Base-by-base conservation (phyloP, 2,329 filamentous ascomycete genomes). In the Ascochyta lentis region DNA sequence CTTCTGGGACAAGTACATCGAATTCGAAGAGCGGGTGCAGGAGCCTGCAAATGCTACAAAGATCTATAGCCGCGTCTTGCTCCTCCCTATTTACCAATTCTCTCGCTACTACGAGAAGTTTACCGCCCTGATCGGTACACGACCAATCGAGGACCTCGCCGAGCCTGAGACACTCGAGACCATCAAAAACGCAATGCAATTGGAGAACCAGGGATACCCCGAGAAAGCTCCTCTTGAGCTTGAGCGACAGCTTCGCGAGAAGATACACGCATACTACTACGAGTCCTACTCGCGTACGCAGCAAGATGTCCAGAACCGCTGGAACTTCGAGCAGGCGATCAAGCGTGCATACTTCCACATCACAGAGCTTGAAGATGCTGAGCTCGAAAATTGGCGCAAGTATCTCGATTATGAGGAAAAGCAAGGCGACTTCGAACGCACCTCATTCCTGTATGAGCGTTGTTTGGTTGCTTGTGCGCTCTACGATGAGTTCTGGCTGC, bases 1-100 rank as follows among this genome's bases (percentile, higher is more conserved):
- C 1, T 97, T 99, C 79, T 99, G 95, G 95, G 95, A 99, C 77
- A 98, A 96, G 78, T 99, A 96, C 71, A 86, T 99, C 61, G 95
- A 98, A 73, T 98, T 96, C 69, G 95, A 98, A 74, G 93, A 97
- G 74, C 89, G 93, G 1, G 83, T 94, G 59, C 65, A 70, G 41
- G 67, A 71, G 31, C 60, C 64, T 7, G 56, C 64, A 61, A 91
- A 87, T 68, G 91, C 97, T 50, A 96, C 96, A 66, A 86, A 86
- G 37, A 91, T 99, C 52, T 83, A 96, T 48, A 83, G 84, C 58
- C 90, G 93, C 49, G 84, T 97, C 52, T 90, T 96, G 49, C 86
- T 90, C 69, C 92, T 98, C 49, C 94, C 95, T 0, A 91, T 96
- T 86, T 93, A 98, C 72, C 92, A 97, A 73, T 98, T 97, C 79